Evolutionary conservation across 1,284 basidiomycete species (phyloP).

Genomic region (Marasmius oreades): DNA sequence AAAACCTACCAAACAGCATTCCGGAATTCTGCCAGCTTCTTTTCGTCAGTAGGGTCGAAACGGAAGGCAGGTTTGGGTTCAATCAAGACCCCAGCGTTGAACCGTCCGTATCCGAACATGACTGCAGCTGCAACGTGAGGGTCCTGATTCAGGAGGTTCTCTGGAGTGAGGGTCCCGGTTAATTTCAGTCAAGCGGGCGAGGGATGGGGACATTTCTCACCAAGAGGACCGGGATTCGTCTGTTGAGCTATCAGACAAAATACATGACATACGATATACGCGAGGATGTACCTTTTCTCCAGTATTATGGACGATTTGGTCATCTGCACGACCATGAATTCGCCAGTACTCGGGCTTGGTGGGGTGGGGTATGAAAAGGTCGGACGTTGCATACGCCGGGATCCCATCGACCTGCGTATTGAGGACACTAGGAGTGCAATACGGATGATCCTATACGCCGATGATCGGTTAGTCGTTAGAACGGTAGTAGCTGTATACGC

Average conservation of each 20-base stretch:
- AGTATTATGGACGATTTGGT: constrained; percentile 48
- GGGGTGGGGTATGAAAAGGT: constrained; percentile 43
- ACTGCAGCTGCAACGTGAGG: constrained; percentile 21
- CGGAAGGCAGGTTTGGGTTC: constrained; percentile 21
- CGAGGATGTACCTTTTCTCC: constrained; percentile 42
- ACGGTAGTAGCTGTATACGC: too few species aligned
- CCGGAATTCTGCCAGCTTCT: constrained; percentile 17
- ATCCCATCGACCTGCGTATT: constrained; percentile 21
- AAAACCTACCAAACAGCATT: constrained; percentile 24
- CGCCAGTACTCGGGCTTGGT: constrained; percentile 39
- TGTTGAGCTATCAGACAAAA: constrained; percentile 17
- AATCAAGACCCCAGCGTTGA: constrained; percentile 30
- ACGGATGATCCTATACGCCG: neutral
- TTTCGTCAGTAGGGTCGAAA: constrained; percentile 24
- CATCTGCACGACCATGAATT: constrained; percentile 44
- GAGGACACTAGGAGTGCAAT: constrained; percentile 8
- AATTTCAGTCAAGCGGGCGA: neutral
- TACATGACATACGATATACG: neutral
- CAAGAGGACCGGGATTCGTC: constrained; percentile 35
- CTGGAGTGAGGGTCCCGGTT: constrained; percentile 10
- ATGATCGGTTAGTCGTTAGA: too few species aligned
- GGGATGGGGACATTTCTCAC: constrained; percentile 15
- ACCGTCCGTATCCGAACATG: constrained; percentile 30
- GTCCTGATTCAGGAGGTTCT: constrained; percentile 23
- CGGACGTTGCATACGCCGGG: constrained; percentile 31